Conservation (phyloP, 164 flowering plant genomes). For the Macadamia integrifolia region DNA sequence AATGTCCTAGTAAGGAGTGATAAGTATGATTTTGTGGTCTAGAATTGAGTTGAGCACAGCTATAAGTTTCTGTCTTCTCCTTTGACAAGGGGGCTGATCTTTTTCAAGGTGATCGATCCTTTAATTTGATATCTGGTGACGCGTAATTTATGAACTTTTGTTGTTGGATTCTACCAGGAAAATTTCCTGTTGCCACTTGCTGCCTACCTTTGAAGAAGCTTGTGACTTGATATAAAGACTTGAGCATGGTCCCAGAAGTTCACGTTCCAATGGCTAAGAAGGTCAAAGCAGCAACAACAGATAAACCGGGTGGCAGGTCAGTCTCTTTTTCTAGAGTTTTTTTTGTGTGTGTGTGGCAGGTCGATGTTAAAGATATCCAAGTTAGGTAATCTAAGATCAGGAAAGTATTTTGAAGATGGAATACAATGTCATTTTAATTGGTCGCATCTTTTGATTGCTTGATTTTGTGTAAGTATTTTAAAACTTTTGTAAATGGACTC, state of each 20-base stretch:
- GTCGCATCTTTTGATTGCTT: no score
- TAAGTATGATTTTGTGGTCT: neutral
- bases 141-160: neutral
- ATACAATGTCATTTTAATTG: no score
- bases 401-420: no score
- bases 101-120: neutral
- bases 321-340: neutral
- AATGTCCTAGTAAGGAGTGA: neutral
- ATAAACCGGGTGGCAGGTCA: slow-evolving; percentile 20
- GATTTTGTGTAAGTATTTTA: no score
- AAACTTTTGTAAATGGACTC: no score
- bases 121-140: neutral
- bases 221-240: slow-evolving; percentile 1
- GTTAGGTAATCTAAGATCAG: no score
- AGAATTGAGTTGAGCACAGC: neutral
- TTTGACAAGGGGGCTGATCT: no score
- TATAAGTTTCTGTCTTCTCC: neutral
- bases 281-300: slow-evolving; percentile 10
- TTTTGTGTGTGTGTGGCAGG: no score
- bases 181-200: neutral
- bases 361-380: no score
- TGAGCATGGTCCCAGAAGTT: slow-evolving; percentile 14
- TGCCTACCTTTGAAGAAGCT: neutral
- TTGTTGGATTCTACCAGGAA: slow-evolving; percentile 1
- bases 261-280: slow-evolving; percentile 15